Evolutionary conservation across 2,329 filamentous ascomycete genomes (phyloP), one percentile per base, ranked within the genome.

Genomic region (Cyphellophora attinorum): DNA sequence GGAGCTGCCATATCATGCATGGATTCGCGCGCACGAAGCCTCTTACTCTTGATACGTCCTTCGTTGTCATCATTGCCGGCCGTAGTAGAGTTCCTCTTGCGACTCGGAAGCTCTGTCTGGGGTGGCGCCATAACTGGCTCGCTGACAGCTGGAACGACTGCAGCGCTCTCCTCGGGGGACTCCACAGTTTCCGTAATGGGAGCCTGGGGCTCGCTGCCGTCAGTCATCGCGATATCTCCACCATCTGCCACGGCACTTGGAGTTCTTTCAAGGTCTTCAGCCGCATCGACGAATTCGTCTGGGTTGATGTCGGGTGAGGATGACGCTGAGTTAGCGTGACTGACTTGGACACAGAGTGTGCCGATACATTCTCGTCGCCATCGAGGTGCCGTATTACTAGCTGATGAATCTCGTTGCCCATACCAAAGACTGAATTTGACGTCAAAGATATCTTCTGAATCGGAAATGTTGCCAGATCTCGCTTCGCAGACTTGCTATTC

Each of bases 21-120:
- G 6, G 70, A 71, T 42, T 77, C 74, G 41, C 76, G 65, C 18
- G 73, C 72, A 34, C 74, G 68, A 12, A 75, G 68, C 21, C 76
- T 66, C 48, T 75, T 74, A 51, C 74, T 78, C 47, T 74, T 74
- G 10, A 61, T 58, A 31, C 75, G 65, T 13, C 67, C 65, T 32
- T 69, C 69, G 10, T 62, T 64, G 33, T 79, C 76, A 2, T 74
- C 65, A 17, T 76, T 61, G 6, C 70, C 72, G 31, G 73, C 70
- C 13, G 69, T 72, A 33, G 76, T 70, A 11, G 70, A 72, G 3
- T 74, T 78, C 37, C 76, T 62, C 52, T 80, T 80, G 13, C 75
- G 65, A 14, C 64, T 64, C 8, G 59, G 58, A 31, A 48, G 50
- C 13, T 38, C 21, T 10, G 45, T 40, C 6, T 53, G 50, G 30